Evolutionary conservation across 805 yeast species (phyloP), one percentile per base, ranked within the genome.

Genomic region (Kazachstania viticola): DNA sequence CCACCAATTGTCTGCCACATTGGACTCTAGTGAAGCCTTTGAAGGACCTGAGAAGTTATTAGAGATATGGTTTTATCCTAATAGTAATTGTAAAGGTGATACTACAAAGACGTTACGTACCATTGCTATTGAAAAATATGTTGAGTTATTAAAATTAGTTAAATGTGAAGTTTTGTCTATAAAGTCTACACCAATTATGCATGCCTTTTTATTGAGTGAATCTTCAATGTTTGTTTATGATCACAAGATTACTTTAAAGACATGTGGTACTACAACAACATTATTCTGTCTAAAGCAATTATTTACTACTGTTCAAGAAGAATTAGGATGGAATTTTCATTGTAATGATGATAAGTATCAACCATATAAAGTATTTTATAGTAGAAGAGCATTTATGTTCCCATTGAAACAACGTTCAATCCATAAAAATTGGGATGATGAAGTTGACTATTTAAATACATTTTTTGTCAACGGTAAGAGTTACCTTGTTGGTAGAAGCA

Each of bases 41-140:
- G 97, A 88, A 63, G 97, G 98, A 5, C 97, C 98, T 21, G 97
- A 88, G 58, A 91, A 88, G 58, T 65, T 88, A 35, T 64, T 91
- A 26, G 95, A 88, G 54, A 65, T 88, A 36, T 87, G 95, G 95
- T 76, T 85, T 52, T 75, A 76, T 45, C 69, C 77, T 9, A 56
- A 64, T 24, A 19, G 25, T 4, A n/a, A n/a, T n/a, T n/a, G n/a
- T n/a, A n/a, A n/a, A n/a, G n/a, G n/a, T n/a, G n/a, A n/a, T n/a
- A 21, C 29, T 62, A 40, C 31, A 6, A 63, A 61, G 52, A 83
- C 71, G 21, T 67, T 79, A 36, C 62, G 93, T 42, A 58, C 67
- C 9, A 73, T 88, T 36, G 75, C 83, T 0, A 64, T 78, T 29
- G 61, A 60, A 4, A 67, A 67, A 33, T 82, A 95, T 84, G 79